Conservation (phyloP, 2,329 filamentous ascomycete species). For the Coniella lustricola region DNA sequence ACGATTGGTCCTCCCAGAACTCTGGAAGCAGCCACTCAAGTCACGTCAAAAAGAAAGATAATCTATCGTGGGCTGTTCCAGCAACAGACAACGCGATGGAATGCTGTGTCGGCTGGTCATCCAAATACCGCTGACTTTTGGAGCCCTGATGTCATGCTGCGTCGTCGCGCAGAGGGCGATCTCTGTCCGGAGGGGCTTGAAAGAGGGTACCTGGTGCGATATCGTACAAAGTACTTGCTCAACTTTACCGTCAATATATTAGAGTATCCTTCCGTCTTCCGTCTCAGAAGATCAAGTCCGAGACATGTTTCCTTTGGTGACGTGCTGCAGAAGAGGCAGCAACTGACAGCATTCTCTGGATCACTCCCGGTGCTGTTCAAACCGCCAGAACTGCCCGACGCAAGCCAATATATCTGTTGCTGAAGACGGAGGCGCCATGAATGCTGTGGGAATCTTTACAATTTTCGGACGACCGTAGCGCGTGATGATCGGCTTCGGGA, state of each 20-base stretch:
- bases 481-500: too few relatives aligned
- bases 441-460: not conserved
- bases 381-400: too few relatives aligned
- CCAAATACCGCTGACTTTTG: not conserved
- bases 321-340: not conserved
- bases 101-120: not conserved
- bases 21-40: not conserved
- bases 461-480: too few relatives aligned
- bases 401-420: too few relatives aligned
- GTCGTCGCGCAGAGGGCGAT: not conserved
- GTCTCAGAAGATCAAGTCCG: too few relatives aligned
- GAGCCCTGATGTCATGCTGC: slow-evolving; percentile 9
- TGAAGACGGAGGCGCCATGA: not conserved
- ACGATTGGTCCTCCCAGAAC: too few relatives aligned
- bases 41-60: too few relatives aligned
- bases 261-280: not conserved
- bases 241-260: not conserved
- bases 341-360: too few relatives aligned
- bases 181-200: too few relatives aligned
- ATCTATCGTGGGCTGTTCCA: too few relatives aligned
- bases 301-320: not conserved
- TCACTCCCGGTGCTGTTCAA: too few relatives aligned
- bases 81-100: not conserved
- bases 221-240: not conserved
- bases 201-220: not conserved